Base-by-base conservation (phyloP, 2,329 filamentous ascomycete genomes). In the Whalleya microplaca region DNA sequence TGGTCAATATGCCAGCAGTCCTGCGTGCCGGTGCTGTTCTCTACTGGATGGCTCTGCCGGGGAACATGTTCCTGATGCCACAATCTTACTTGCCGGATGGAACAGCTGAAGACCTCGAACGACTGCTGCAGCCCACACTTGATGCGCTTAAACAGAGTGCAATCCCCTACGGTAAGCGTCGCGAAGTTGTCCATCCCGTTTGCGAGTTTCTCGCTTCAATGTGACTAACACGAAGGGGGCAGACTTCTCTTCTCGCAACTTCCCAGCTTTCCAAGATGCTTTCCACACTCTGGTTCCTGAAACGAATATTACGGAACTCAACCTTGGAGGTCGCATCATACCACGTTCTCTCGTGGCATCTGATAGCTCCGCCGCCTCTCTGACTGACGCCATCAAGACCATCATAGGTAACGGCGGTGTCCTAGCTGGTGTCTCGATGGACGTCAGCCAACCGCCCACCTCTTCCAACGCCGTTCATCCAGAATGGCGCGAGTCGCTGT, bases 401-500 rank as follows among this genome's bases (percentile, higher is more conserved):
- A 63, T 71, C 9, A 67, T 64, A 1, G 58, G 55, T 45, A 64
- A 62, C 29, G 68, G 67, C 20, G 67, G 69, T 3, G 53, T 69
- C 1, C 54, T 66, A 10, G 66, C 68, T 12, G 68, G 68, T 23
- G 64, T 66, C 42, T 65, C 66, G 27, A 67, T 70, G 32, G 62
- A 65, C 50, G 68, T 72, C 58, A 56, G 60, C 51, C 48, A 51
- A 45, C 14, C 59, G 59, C 45, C 67, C 23, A 53, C 50, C 37
- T 49, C 44, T 10, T 29, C 57, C 12, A 75, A 73, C 59, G 65
- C 73, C 2, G 72, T 70, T 6, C 59, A 67, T 23, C 73, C 73
- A 0, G 60, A n/a, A 58, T 2, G 75, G 73, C 45, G 73, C 70
- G 72, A 27, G 63, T 64, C 21, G 54, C 70, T 14, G 51, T 68